Conservation (phyloP, 345 rosid genomes). For the Acer saccharum region DNA sequence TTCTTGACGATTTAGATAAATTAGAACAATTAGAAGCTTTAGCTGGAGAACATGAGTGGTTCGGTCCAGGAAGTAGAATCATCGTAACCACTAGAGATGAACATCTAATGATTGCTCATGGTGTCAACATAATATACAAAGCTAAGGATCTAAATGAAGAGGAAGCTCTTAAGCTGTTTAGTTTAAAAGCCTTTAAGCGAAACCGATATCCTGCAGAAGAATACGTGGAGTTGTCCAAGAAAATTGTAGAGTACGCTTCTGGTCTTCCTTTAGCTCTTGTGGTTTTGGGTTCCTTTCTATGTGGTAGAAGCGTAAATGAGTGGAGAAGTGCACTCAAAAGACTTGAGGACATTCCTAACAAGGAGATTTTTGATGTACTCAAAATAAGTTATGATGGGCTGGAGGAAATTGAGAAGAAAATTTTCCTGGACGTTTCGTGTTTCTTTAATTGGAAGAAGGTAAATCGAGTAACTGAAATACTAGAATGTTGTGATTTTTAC, state of each 20-base stretch:
- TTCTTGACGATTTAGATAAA: too few species aligned
- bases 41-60: too few species aligned
- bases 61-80: too few species aligned
- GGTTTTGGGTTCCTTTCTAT: constrained; percentile 14
- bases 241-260: neutral
- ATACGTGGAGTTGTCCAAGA: constrained; percentile 2
- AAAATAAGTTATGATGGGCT: constrained; percentile 23
- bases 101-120: too few species aligned
- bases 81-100: too few species aligned
- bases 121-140: neutral
- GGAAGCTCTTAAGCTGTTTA: constrained; percentile 12
- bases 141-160: neutral
- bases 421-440: too few species aligned
- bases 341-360: constrained; percentile 1
- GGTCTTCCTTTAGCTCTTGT: constrained; percentile 26
- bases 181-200: neutral
- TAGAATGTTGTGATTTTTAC: too few species aligned
- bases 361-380: constrained; percentile 14
- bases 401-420: constrained; percentile 12
- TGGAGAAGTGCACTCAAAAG: constrained; percentile 13
- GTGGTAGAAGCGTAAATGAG: constrained; percentile 4
- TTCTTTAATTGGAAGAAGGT: too few species aligned
- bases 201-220: neutral
- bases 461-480: too few species aligned
- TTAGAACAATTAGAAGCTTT: too few species aligned